phyloP scores from a whole-genome alignment of 2,329 filamentous ascomycete genomes.

The Talaromyces albobiverticillius region DNA sequence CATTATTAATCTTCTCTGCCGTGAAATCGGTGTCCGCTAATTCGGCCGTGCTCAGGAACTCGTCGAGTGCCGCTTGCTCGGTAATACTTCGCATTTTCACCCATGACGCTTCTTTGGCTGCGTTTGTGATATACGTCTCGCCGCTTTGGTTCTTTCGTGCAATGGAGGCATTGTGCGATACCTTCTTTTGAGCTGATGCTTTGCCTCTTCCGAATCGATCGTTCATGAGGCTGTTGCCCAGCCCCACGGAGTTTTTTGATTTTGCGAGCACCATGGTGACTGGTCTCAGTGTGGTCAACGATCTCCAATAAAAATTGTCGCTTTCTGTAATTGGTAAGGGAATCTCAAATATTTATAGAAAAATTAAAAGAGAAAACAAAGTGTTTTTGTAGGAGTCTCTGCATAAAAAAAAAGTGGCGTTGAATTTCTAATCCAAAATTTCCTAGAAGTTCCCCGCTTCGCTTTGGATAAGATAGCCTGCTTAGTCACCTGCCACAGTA shows the following conservation, averaged over 20 bases:
- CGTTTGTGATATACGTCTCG: conserved; percentile 88
- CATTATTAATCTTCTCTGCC: conserved; percentile 97
- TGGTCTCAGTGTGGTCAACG: conserved; percentile 10
- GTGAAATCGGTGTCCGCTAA: conserved; percentile 98
- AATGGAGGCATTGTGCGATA: conserved; percentile 61
- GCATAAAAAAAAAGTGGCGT: conserved; percentile 17
- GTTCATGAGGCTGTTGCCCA: conserved; percentile 98
- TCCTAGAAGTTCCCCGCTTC: conserved; percentile 17
- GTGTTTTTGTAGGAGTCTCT: conserved; percentile 4
- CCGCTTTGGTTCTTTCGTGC: conserved; percentile 71
- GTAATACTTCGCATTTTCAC: conserved; percentile 99
- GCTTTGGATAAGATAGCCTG: conserved; percentile 29
- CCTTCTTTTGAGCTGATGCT: conserved; percentile 75
- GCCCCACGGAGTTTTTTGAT: conserved; percentile 89
- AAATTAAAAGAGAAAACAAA: neutral
- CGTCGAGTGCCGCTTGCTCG: conserved; percentile 92
- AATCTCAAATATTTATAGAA: neutral
- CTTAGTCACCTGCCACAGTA: conserved; percentile 24
- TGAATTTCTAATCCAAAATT: conserved; percentile 20
- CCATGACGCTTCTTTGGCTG: conserved; percentile 87
- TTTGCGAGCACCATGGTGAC: conserved; percentile 73
- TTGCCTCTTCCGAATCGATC: conserved; percentile 96
- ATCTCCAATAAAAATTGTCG: neutral
- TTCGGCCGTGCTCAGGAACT: conserved; percentile 93
- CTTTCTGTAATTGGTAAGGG: neutral